phyloP scores from a whole-genome alignment of 208 protist genomes.

The Leishmania martiniquensis region DNA sequence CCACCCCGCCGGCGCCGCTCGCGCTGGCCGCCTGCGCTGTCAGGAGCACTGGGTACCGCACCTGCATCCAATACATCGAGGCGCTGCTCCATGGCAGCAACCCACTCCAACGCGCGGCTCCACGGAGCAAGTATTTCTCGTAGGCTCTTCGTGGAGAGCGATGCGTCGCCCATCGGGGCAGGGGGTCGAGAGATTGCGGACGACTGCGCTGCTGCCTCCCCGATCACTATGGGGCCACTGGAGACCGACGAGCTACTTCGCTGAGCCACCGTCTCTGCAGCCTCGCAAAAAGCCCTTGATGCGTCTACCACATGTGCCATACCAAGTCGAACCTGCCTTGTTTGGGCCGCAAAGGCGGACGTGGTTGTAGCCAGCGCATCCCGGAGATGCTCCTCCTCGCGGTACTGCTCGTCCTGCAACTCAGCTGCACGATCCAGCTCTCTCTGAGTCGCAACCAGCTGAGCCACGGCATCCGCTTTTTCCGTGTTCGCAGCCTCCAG shows the following conservation, averaged over 20 bases:
- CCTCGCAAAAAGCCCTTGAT: conserved; percentile 11
- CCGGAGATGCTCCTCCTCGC: conserved; percentile 9
- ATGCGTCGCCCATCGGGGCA: no score
- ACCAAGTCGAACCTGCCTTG: conserved; percentile 4
- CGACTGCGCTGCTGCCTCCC: not conserved
- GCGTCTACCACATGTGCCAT: conserved; percentile 8
- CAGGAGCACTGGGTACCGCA: not conserved
- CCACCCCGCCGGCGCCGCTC: not conserved
- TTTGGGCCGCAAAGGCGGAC: conserved; percentile 9
- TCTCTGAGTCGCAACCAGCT: conserved; percentile 3
- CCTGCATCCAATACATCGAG: conserved; percentile 1
- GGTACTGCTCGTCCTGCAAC: conserved; percentile 17
- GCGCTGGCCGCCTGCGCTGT: not conserved
- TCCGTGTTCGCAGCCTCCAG: not conserved
- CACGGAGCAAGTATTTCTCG: not conserved
- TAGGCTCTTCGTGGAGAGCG: not conserved
- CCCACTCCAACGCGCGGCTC: conserved; percentile 8
- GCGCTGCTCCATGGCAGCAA: conserved; percentile 6
- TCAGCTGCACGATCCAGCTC: conserved; percentile 20
- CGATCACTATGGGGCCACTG: not conserved
- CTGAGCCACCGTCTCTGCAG: not conserved
- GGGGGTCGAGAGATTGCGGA: not conserved
- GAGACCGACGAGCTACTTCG: not conserved
- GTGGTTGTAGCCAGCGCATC: conserved; percentile 2
- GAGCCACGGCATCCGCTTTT: conserved; percentile 1